Conservation (phyloP, 2,329 filamentous ascomycete species). For the Teratosphaeria gauchensis region DNA sequence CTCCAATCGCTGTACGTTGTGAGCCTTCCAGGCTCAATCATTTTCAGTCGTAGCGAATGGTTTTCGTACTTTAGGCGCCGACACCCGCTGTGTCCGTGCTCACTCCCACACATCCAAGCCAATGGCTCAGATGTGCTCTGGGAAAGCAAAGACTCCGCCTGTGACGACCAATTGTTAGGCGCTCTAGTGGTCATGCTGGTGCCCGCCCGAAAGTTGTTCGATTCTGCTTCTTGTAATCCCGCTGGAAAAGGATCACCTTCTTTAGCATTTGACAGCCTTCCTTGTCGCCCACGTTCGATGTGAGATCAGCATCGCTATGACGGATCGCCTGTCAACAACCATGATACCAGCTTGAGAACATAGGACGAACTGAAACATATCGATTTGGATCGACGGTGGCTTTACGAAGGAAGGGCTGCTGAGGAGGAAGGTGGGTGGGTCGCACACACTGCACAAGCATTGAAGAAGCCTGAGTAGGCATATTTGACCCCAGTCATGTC, state of each 20-base stretch:
- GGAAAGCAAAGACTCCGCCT: conserved; percentile 4
- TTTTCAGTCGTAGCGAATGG: neutral
- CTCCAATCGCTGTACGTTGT: neutral
- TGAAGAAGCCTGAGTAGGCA: neutral
- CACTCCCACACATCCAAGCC: neutral
- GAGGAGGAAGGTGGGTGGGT: neutral
- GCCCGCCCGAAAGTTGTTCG: neutral
- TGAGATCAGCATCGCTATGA: neutral
- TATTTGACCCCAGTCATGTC: conserved; percentile 27
- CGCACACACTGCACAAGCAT: neutral
- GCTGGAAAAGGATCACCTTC: neutral
- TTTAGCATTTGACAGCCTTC: neutral
- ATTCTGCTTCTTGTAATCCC: neutral
- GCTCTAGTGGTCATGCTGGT: conserved; percentile 7
- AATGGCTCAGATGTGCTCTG: neutral
- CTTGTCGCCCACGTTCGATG: neutral
- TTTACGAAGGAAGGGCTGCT: neutral
- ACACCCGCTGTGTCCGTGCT: neutral
- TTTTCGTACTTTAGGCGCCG: neutral
- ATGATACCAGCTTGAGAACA: neutral
- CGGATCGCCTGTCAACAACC: neutral
- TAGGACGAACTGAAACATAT: neutral
- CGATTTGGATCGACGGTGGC: neutral
- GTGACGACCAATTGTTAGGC: conserved; percentile 17
- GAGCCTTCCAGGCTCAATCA: neutral